Base-by-base conservation (phyloP, 768 basidiomycete species). In the Nidularia pulvinata region DNA sequence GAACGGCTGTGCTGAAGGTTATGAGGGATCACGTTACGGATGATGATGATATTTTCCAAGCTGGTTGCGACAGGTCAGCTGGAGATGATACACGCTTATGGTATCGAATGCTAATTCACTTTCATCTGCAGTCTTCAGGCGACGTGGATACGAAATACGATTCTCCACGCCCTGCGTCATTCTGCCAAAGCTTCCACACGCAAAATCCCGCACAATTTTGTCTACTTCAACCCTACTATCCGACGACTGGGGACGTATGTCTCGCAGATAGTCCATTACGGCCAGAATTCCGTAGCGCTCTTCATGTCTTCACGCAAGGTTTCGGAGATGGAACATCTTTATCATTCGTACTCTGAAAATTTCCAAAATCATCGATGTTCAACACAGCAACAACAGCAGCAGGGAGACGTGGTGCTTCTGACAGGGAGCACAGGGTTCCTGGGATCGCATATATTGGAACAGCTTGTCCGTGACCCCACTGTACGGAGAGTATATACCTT, bases 361-460 rank as follows among this genome's bases (percentile, higher is more conserved):
- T 50, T 57, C n/a, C 35, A 22, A 11, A 2, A 2, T 32, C 30
- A 34, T 48, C 11, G 32, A 37, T 46, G 50, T 1, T 48, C 10
- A 51, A 42, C 1, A 52, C 49, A 1, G 47, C 60, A 14, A 9
- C 13, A 10, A 13, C 10, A 13, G 22, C 9, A 9, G 13, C 11
- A 25, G 9, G 45, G 45, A 25, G 45, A 46, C 5, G 60, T 65
- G 5, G 65, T 74, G 4, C 64, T 77, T 1, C 55, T 78, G 33
- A 78, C 77, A 3, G 77, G 77, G 9, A 71, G 75, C 1, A 78
- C 77, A 2, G 77, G 76, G 9, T 69, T 66, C 7, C 64, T 78
- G 1, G 75, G 77, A 13, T 70, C 72, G 1, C 66, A 71, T 50
- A 49, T 73, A 14, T 58, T 77, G 35, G 61, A 64, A 0, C 51